Percentiles rank a stretch among this genome's conserved stretches.
These are phyloP conservation scores for Sporothrix curviconia DNA, from an alignment of 2,329 filamentous ascomycete species.

Conservation along the genomic window DNA sequence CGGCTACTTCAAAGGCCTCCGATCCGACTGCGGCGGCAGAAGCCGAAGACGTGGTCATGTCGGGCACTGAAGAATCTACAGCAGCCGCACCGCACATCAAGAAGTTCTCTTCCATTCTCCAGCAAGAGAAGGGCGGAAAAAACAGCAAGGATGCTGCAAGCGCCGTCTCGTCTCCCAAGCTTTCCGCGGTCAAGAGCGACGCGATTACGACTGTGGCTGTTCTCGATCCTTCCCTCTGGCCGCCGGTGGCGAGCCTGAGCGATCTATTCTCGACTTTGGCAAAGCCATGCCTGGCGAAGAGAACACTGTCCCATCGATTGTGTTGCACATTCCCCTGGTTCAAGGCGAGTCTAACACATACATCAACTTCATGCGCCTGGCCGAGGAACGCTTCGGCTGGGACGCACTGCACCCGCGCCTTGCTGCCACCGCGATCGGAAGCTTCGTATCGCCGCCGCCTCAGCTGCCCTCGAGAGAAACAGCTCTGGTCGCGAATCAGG, in stretches of 20 bases:
- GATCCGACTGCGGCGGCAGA: slow-evolving; percentile 20
- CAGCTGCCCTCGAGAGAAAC: slow-evolving; percentile 74
- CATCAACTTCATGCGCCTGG: slow-evolving; percentile 90
- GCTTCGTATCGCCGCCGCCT: slow-evolving; percentile 78
- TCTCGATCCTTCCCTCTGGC: slow-evolving; percentile 24
- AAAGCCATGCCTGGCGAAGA: slow-evolving; percentile 54
- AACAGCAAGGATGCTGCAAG: slow-evolving; percentile 31
- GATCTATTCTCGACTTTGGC: slow-evolving; percentile 57
- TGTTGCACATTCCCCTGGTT: slow-evolving; percentile 69
- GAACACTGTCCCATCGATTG: slow-evolving; percentile 63
- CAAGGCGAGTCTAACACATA: slow-evolving; percentile 80
- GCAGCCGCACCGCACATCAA: slow-evolving; percentile 28
- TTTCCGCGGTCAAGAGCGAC: slow-evolving; percentile 42
- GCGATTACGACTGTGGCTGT: slow-evolving; percentile 25
- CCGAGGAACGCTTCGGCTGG: slow-evolving; percentile 90
- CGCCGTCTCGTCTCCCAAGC: slow-evolving; percentile 42
- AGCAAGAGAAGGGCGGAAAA: slow-evolving; percentile 36
- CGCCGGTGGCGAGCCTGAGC: slow-evolving; percentile 33
- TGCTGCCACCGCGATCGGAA: slow-evolving; percentile 84
- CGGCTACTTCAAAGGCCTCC: slow-evolving; percentile 10
- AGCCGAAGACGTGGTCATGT: slow-evolving; percentile 23
- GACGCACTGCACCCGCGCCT: slow-evolving; percentile 86
- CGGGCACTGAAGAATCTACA: slow-evolving; percentile 16
- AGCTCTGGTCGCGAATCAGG: slow-evolving; percentile 62
- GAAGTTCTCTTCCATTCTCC: slow-evolving; percentile 38